Evolutionary conservation across 2,329 filamentous ascomycete species (phyloP).

Genomic region (Coniochaeta pulveracea): DNA sequence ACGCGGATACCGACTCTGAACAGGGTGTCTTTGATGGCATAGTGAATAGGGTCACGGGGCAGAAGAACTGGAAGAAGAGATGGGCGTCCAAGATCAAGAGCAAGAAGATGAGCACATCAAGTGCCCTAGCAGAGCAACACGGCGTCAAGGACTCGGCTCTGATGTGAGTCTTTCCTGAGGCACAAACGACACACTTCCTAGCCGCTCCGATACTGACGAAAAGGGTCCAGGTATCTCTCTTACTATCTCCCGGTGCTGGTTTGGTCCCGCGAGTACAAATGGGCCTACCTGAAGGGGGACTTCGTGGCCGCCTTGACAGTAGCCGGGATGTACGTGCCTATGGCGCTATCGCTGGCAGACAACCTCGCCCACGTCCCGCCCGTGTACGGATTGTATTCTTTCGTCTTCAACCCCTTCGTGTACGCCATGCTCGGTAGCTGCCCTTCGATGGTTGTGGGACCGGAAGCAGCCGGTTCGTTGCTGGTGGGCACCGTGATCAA

Average conservation of each 20-base stretch:
- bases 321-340: conserved; percentile 96
- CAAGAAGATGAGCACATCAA: conserved; percentile 63
- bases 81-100: conserved; percentile 41
- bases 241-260: conserved; percentile 90
- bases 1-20: conserved; percentile 16
- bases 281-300: conserved; percentile 75
- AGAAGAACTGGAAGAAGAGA: conserved; percentile 33
- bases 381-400: conserved; percentile 88
- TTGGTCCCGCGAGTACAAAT: conserved; percentile 82
- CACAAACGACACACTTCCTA: not conserved
- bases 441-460: conserved; percentile 87
- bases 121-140: conserved; percentile 58
- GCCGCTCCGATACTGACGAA: not conserved
- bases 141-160: conserved; percentile 61
- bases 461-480: conserved; percentile 86
- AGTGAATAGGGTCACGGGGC: conserved; percentile 24
- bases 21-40: conserved; percentile 25
- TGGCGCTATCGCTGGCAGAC: conserved; percentile 85
- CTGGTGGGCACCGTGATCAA: conserved; percentile 82
- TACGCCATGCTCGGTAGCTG: conserved; percentile 89
- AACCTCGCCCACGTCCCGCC: conserved; percentile 89
- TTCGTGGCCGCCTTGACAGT: conserved; percentile 84
- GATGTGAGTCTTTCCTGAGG: no score
- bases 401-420: conserved; percentile 82
- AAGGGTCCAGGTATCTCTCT: conserved; percentile 63